These are phyloP conservation scores for Pochonia chlamydosporia DNA, from an alignment of 2,329 filamentous ascomycete species.

Conservation along the genomic window DNA sequence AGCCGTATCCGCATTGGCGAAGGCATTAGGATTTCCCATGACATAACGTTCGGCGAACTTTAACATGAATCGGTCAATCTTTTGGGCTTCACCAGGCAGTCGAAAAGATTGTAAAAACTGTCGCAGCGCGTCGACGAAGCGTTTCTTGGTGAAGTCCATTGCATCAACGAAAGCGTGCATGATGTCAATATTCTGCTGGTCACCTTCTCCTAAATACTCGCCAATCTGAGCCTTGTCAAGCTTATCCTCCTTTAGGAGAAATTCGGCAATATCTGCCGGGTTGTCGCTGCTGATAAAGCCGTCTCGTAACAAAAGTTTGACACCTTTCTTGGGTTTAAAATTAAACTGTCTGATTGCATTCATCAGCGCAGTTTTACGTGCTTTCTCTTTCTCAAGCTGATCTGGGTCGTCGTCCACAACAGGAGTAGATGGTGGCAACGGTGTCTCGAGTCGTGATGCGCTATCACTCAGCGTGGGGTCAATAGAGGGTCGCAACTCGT, in stretches of 20 bases:
- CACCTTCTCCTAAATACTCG: constrained; percentile 91
- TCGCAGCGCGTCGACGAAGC: constrained; percentile 87
- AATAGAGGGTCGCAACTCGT: constrained; percentile 54
- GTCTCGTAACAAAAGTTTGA: constrained; percentile 76
- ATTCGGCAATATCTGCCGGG: constrained; percentile 77
- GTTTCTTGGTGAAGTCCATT: constrained; percentile 88
- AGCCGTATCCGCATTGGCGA: constrained; percentile 95
- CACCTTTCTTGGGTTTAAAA: constrained; percentile 91
- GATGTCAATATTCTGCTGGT: constrained; percentile 86
- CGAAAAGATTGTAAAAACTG: constrained; percentile 93
- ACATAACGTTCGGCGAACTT: constrained; percentile 98
- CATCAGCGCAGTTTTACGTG: constrained; percentile 83
- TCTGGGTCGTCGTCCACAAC: constrained; percentile 82
- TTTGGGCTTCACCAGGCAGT: constrained; percentile 91
- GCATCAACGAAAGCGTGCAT: constrained; percentile 97
- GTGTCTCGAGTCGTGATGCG: constrained; percentile 56
- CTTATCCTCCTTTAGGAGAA: constrained; percentile 74
- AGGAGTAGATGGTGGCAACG: constrained; percentile 57
- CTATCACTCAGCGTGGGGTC: constrained; percentile 62
- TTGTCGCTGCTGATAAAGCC: constrained; percentile 79
- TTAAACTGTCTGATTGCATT: constrained; percentile 92
- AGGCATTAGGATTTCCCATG: constrained; percentile 90
- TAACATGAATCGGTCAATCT: constrained; percentile 98
- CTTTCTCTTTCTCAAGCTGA: constrained; percentile 91
- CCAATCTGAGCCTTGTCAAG: constrained; percentile 90